phyloP scores from a whole-genome alignment of 2,329 filamentous ascomycete species.

The Stemphylium beticola region DNA sequence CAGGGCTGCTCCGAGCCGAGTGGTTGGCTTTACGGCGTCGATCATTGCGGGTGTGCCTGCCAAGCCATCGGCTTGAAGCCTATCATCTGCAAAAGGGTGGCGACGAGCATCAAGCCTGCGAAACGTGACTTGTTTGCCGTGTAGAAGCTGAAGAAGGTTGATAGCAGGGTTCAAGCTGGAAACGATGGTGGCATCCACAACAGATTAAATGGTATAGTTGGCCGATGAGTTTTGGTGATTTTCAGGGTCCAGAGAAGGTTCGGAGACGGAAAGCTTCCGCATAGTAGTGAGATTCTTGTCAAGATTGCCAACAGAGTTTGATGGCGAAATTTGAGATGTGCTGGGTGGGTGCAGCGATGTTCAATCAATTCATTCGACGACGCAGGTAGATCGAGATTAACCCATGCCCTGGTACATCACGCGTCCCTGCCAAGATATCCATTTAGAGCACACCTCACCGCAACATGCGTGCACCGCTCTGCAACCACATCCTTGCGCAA shows the following conservation, averaged over 20 bases:
- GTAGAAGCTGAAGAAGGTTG: not conserved
- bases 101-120: not conserved
- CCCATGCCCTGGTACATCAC: not conserved
- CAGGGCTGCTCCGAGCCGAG: slow-evolving; percentile 5
- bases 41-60: slow-evolving; percentile 18
- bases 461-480: slow-evolving; percentile 3
- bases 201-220: no score
- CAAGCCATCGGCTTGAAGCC: slow-evolving; percentile 10
- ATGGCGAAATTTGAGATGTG: not conserved
- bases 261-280: not conserved
- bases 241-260: not conserved
- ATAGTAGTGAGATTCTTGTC: not conserved
- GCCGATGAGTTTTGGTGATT: not conserved
- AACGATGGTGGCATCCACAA: not conserved
- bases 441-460: slow-evolving; percentile 7
- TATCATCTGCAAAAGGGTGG: not conserved
- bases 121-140: not conserved
- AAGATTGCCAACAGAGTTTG: not conserved
- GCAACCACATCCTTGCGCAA: slow-evolving; percentile 7
- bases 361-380: no score
- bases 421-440: slow-evolving; percentile 31
- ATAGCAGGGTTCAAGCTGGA: not conserved
- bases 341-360: not conserved
- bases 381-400: not conserved
- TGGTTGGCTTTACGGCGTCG: slow-evolving; percentile 2